phyloP scores from a whole-genome alignment of 371 early-diverging fungal species.

The Lichtheimia ramosa region DNA sequence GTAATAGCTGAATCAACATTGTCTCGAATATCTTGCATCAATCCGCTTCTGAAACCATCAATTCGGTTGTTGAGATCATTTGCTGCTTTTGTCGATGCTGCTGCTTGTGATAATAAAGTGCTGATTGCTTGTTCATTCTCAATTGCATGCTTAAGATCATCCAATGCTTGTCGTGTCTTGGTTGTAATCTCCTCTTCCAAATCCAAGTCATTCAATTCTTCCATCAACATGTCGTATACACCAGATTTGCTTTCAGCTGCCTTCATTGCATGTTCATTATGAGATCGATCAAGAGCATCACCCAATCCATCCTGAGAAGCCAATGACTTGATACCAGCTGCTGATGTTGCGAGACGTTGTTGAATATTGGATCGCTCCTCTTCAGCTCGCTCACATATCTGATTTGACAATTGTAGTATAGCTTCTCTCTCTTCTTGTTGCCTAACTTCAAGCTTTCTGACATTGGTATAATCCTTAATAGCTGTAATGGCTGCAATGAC shows the following conservation, averaged over 20 bases:
- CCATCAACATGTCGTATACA: not conserved
- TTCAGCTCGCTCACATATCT: not conserved
- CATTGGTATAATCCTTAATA: too few relatives aligned
- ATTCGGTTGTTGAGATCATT: conserved; percentile 28
- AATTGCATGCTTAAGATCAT: not conserved
- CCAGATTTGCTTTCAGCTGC: conserved; percentile 5
- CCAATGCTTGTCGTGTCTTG: not conserved
- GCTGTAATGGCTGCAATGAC: not conserved
- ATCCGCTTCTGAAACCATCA: not conserved
- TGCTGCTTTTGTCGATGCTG: conserved; percentile 33
- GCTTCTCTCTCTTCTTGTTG: not conserved
- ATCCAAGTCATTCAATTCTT: not conserved
- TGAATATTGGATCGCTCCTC: not conserved
- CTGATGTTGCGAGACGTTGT: too few relatives aligned
- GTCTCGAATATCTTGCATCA: too few relatives aligned
- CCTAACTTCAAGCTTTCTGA: not conserved
- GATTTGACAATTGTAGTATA: not conserved
- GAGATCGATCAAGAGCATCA: too few relatives aligned
- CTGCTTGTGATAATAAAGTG: conserved; percentile 24
- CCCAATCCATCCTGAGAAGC: too few relatives aligned
- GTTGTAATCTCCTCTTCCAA: not conserved
- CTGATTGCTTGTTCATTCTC: conserved; percentile 7
- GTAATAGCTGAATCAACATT: too few relatives aligned
- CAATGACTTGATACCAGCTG: too few relatives aligned
- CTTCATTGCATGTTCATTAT: too few relatives aligned